A percentile compares a stretch with the other conserved stretches of the same genome.
These are phyloP conservation scores for Ceratobasidium papillatum DNA, from an alignment of 1,284 basidiomycete genomes.

Conservation along the genomic window DNA sequence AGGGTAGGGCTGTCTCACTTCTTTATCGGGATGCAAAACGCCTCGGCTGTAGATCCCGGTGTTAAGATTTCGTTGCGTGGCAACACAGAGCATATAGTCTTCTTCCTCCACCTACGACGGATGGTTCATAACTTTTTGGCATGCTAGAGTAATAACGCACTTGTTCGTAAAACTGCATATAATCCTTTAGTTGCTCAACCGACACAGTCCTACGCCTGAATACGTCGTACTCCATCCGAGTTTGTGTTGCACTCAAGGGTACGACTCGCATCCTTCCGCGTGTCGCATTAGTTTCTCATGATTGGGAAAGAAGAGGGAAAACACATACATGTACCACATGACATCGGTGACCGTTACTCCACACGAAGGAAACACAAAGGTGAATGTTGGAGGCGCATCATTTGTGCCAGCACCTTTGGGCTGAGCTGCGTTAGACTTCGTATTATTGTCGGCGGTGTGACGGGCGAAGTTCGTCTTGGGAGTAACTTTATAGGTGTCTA, in stretches of 20 bases:
- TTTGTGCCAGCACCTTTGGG: slow-evolving; percentile 36
- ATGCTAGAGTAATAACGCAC: neutral
- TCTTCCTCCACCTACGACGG: slow-evolving; percentile 47
- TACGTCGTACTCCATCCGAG: slow-evolving; percentile 49
- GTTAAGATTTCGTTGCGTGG: slow-evolving; percentile 48
- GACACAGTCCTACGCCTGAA: slow-evolving; percentile 46
- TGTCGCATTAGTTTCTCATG: neutral
- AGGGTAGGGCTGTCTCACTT: too few relatives aligned
- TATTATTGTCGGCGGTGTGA: slow-evolving; percentile 45
- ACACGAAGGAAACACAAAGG: slow-evolving; percentile 46
- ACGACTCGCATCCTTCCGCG: slow-evolving; percentile 44
- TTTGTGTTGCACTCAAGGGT: slow-evolving; percentile 47
- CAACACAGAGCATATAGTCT: slow-evolving; percentile 47
- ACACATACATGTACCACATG: slow-evolving; percentile 47
- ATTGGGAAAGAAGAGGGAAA: neutral
- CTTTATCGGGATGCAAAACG: slow-evolving; percentile 47
- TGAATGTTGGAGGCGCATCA: slow-evolving; percentile 45
- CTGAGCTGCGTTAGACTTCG: slow-evolving; percentile 20
- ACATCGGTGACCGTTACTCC: slow-evolving; percentile 44
- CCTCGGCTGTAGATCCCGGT: slow-evolving; percentile 48
- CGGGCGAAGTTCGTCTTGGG: slow-evolving; percentile 47
- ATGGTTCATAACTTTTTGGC: slow-evolving; percentile 12
- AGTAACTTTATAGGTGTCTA: slow-evolving; percentile 47
- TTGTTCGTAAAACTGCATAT: slow-evolving; percentile 45
- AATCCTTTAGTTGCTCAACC: slow-evolving; percentile 46